Evolutionary conservation across 2,329 filamentous ascomycete species (phyloP).

Genomic region (Phyllosticta capitalensis): DNA sequence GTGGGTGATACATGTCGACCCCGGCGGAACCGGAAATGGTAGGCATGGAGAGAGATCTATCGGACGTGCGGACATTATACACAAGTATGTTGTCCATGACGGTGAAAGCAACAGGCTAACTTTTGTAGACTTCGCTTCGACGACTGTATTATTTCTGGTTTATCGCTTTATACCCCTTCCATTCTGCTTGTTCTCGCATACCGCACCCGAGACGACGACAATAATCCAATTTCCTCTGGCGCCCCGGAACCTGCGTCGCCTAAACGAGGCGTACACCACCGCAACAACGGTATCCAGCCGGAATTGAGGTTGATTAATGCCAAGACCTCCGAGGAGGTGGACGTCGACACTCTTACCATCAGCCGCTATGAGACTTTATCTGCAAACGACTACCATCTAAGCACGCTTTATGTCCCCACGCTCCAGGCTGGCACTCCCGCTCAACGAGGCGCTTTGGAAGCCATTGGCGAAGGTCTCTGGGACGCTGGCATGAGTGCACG

Average conservation of each 20-base stretch:
- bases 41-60: constrained; percentile 60
- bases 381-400: constrained; percentile 85
- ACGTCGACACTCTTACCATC: constrained; percentile 76
- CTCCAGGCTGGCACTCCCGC: constrained; percentile 48
- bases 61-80: constrained; percentile 80
- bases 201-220: constrained; percentile 63
- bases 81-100: constrained; percentile 57
- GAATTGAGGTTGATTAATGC: constrained; percentile 89
- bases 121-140: constrained; percentile 63
- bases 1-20: constrained; percentile 88
- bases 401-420: constrained; percentile 67
- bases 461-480: constrained; percentile 71
- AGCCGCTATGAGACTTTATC: constrained; percentile 80
- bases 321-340: constrained; percentile 69
- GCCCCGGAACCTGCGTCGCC: constrained; percentile 42
- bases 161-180: constrained; percentile 90
- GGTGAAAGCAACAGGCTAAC: constrained; percentile 19
- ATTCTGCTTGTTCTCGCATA: constrained; percentile 88
- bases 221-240: constrained; percentile 45
- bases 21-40: constrained; percentile 57
- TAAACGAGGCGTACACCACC: constrained; percentile 56
- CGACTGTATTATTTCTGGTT: constrained; percentile 95
- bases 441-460: constrained; percentile 65
- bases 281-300: constrained; percentile 72
- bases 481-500: constrained; percentile 84